Evolutionary conservation across 169 alveolate species (phyloP).

Genomic region (Cyclospora cayetanensis): DNA sequence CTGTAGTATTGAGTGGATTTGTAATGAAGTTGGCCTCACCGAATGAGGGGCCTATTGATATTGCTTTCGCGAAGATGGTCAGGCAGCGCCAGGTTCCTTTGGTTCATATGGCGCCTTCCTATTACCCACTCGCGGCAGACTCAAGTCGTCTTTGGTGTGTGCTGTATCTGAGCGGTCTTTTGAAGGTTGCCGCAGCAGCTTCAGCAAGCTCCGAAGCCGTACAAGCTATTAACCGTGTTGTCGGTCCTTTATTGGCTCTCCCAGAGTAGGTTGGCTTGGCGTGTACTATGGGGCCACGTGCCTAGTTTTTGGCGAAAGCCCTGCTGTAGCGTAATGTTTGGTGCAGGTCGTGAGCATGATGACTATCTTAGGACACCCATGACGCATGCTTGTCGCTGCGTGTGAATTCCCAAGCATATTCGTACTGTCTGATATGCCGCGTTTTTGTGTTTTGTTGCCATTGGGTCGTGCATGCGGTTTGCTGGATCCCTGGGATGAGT

Average conservation of each 20-base stretch:
- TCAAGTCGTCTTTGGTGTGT: background rate
- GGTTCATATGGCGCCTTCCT: background rate
- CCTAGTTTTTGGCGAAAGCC: no score
- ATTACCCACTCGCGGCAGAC: constrained; percentile 2
- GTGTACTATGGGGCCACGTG: no score
- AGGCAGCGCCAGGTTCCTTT: background rate
- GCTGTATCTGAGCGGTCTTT: background rate
- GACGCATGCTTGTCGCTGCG: constrained; percentile 19
- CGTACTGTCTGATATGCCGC: background rate
- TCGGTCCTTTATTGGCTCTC: no score
- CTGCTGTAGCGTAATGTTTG: background rate
- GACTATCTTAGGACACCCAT: constrained; percentile 10
- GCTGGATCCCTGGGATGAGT: background rate
- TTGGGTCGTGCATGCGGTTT: background rate
- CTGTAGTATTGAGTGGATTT: no score
- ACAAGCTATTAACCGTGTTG: no score
- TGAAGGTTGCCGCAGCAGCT: background rate
- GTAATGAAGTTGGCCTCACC: background rate
- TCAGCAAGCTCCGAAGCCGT: background rate
- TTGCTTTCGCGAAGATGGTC: background rate
- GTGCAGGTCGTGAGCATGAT: background rate
- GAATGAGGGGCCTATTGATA: background rate
- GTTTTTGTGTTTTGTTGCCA: background rate
- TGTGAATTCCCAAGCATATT: background rate
- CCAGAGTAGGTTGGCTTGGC: no score